Base-by-base conservation (phyloP, 306 rosid species). In the Vigna reflexopilosa region DNA sequence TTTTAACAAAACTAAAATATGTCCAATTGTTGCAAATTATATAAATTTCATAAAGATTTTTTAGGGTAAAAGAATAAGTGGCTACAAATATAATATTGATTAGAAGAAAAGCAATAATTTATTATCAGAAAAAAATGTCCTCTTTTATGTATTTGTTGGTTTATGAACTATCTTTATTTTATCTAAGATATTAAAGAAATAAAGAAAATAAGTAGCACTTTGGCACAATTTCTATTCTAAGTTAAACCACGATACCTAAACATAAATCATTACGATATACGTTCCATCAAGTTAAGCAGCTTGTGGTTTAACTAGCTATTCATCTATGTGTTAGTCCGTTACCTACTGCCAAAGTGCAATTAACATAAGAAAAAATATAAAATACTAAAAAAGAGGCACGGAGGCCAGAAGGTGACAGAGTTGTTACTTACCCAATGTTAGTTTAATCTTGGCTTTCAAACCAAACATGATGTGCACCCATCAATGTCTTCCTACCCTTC, bases 381-480 rank as follows among this genome's bases (percentile, higher is more conserved):
- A 7, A 30, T 8, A 34, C 10, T 12, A 12, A 9, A 16, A 57
- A 54, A 15, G 0, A 68, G 42, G 36, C 24, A 0, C 45, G 9
- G 44, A 52, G 9, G 24, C 2, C 4, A 45, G 75, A 78, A 57
- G 72, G 73, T 56, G 74, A 87, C 44, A 67, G 15, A 73, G 82
- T 51, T 26, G 82, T 16, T 72, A 79, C 82, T 58, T 44, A 88
- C 91, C 90, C 87, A 82, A 85, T 80, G 84, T 86, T 66, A 62
- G 89, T 70, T 90, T 79, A 73, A 78, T 87, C 84, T 81, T 79
- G 75, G 84, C 88, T 87, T 89, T 84, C 90, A 91, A 87, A 88
- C 75, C 76, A 83, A 66, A 58, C 58, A 85, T 88, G 61, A 90
- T 85, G 79, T 38, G 51, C 63, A 74, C 87, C 67, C 68, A 36